These are phyloP conservation scores for Beauveria bassiana DNA, from an alignment of 2,329 filamentous ascomycete species.

Conservation along the genomic window DNA sequence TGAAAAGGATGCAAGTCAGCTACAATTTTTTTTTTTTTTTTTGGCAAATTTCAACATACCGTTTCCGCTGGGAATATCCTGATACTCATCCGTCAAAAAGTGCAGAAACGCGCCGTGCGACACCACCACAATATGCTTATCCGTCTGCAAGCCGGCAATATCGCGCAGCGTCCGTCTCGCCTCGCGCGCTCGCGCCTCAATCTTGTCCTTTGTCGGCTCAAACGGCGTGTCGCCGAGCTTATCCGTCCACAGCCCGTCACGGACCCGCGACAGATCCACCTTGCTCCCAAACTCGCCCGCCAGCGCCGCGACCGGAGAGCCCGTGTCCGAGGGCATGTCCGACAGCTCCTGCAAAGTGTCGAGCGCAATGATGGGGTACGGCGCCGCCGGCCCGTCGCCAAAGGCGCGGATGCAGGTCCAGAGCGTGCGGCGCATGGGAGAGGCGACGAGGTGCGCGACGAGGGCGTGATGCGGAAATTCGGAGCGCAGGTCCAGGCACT, in stretches of 20 bases:
- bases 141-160: slow-evolving; percentile 27
- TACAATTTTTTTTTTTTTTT: neutral
- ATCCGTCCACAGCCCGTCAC: slow-evolving; percentile 58
- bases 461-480: slow-evolving; percentile 57
- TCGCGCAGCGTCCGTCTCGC: slow-evolving; percentile 52
- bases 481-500: slow-evolving; percentile 58
- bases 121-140: slow-evolving; percentile 65
- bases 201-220: slow-evolving; percentile 40
- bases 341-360: slow-evolving; percentile 76
- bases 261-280: slow-evolving; percentile 57
- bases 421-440: slow-evolving; percentile 72
- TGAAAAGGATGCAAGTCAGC: neutral
- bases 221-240: slow-evolving; percentile 46
- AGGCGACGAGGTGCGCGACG: slow-evolving; percentile 66
- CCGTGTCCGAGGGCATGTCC: slow-evolving; percentile 67
- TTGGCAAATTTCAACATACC: slow-evolving; percentile 25
- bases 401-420: slow-evolving; percentile 70
- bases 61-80: slow-evolving; percentile 40
- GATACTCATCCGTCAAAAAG: slow-evolving; percentile 77
- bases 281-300: slow-evolving; percentile 50
- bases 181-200: slow-evolving; percentile 53
- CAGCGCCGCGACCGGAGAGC: slow-evolving; percentile 49
- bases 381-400: slow-evolving; percentile 33
- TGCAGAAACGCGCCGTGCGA: slow-evolving; percentile 81
- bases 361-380: slow-evolving; percentile 49